Conservation (phyloP, 192 early-diverging fungal species). For the Entophlyctis luteolus region DNA sequence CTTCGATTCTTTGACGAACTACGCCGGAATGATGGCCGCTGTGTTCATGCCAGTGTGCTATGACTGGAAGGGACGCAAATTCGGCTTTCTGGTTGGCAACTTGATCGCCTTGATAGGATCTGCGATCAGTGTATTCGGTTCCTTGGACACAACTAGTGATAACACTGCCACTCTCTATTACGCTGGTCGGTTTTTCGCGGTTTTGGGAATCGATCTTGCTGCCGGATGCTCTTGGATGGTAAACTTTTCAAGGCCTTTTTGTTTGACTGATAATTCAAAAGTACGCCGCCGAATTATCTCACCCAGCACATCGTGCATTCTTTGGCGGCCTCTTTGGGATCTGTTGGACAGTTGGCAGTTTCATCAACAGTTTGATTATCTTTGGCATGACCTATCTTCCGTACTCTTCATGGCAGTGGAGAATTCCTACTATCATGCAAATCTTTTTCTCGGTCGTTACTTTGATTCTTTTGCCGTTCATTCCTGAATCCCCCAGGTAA, state of each 20-base stretch:
- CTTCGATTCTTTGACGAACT: neutral
- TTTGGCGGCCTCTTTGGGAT: neutral
- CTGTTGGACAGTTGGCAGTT: neutral
- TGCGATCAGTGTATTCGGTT: neutral
- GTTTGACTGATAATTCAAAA: neutral
- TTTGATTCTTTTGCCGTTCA: neutral
- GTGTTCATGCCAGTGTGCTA: neutral
- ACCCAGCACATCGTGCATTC: neutral
- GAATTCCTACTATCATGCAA: neutral
- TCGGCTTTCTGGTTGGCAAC: neutral
- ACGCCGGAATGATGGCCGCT: neutral
- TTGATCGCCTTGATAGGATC: neutral
- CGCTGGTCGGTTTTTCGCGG: neutral
- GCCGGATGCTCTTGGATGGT: neutral
- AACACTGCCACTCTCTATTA: neutral
- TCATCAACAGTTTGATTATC: neutral
- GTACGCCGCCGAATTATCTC: neutral
- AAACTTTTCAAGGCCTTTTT: neutral
- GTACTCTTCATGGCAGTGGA: neutral
- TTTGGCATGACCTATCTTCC: neutral
- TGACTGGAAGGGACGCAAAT: neutral
- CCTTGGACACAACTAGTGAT: neutral
- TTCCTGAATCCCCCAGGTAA: neutral
- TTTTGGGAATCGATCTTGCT: neutral
- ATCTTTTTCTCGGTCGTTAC: neutral